Evolutionary conservation across 495 filamentous ascomycete genomes (phyloP), one percentile per base, ranked within the genome.

Genomic region (Penicillium mononematosum): DNA sequence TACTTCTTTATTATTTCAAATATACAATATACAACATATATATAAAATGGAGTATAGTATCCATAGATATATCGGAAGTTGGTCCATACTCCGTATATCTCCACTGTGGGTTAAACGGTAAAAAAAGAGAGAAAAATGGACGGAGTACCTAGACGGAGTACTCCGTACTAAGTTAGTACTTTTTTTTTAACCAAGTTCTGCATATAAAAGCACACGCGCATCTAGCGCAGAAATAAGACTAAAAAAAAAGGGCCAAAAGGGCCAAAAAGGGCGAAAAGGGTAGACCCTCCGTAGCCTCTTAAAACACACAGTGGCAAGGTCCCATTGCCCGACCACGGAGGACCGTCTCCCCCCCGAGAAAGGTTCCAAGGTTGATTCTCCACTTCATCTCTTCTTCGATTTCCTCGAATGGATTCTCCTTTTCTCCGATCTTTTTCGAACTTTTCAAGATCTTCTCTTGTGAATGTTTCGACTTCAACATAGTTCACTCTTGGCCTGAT

Each of bases 281-380:
- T 2, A 22, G 22, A 22, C 12, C 4, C 4, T 17, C 34, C 9
- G 9, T 31, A 22, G 22, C 22, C 9, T 31, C 9, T 25, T 25
- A 25, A 31, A 11, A 20, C 11, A 11, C 39, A 53, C 17, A 43
- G 39, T 53, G 39, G 50, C 32, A 56, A 50, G n/a, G 9, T 34
- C 10, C 31, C 16, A 10, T 20, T 51, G 14, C 17, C 17, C 16
- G 25, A 24, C 24, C 27, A 42, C 51, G 36, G 36, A 39, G 36
- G 19, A 44, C 55, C 46, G 46, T 58, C 31, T 58, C 55, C 55
- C 55, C 55, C 48, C 42, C 27, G 6, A 25, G 52, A 52, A 52
- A 55, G 55, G 39, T 32, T 32, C 10, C 27, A 9, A 9, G 27
- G 27, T 34, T 12, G 11, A 34, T 34, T 50, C 53, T 60, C 52